Percentiles rank a stretch among this genome's conserved stretches.
Evolutionary conservation across 306 rosid genomes (phyloP).

Genomic region (Rubus idaeus): DNA sequence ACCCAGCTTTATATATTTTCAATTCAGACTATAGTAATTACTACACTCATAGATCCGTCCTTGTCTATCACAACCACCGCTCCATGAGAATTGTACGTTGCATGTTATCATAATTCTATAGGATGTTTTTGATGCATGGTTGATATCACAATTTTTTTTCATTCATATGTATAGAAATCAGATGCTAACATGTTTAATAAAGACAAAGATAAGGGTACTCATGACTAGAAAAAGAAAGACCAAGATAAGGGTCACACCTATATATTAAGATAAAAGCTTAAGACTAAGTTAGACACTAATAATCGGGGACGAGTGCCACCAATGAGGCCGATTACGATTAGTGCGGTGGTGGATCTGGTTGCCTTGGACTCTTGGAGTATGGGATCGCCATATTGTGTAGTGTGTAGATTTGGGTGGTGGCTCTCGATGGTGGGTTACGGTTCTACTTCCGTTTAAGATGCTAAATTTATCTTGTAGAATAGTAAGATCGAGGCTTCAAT

Average conservation of each 20-base stretch:
- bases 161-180: background rate
- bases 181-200: background rate
- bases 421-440: no score
- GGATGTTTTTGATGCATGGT: constrained; percentile 6
- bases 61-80: constrained; percentile 21
- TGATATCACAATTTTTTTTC: background rate
- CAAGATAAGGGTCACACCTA: background rate
- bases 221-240: background rate
- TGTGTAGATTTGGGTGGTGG: background rate
- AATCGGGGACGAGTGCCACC: background rate
- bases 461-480: no score
- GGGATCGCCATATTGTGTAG: background rate
- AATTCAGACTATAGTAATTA: no score
- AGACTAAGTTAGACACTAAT: background rate
- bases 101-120: constrained; percentile 20
- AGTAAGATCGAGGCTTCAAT: no score
- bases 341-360: background rate
- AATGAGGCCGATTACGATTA: background rate
- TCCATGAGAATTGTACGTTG: background rate
- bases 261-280: background rate
- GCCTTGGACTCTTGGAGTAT: background rate
- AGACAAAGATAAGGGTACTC: background rate
- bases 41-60: no score
- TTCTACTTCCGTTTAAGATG: background rate
- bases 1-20: no score